Evolutionary conservation across 2,329 filamentous ascomycete species (phyloP).

Genomic region (Alternaria infectoria): DNA sequence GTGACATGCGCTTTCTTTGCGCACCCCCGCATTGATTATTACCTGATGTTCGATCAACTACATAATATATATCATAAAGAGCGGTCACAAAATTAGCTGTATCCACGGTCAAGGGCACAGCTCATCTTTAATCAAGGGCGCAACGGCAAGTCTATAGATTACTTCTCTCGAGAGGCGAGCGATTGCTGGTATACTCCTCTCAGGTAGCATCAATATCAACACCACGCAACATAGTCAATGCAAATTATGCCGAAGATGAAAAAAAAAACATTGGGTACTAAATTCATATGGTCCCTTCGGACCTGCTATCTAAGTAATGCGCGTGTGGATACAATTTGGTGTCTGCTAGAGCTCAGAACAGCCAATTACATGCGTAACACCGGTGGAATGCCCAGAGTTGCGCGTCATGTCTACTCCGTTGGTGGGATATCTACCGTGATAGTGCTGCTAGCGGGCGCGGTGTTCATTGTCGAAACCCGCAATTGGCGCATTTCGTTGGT

Average conservation of each 20-base stretch:
- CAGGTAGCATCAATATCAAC: not conserved
- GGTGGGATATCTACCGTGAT: no score
- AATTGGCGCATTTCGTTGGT: no score
- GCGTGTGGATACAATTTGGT: not conserved
- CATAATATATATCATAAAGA: not conserved
- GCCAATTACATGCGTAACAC: not conserved
- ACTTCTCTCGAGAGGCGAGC: not conserved
- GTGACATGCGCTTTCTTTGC: not conserved
- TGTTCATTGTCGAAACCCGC: no score
- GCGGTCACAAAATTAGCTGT: not conserved
- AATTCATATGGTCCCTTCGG: not conserved
- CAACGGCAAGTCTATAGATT: not conserved
- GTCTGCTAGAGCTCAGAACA: not conserved
- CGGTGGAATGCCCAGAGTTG: not conserved
- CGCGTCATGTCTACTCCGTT: not conserved
- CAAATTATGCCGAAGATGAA: fast-evolving
- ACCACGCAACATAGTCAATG: not conserved
- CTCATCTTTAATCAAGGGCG: not conserved
- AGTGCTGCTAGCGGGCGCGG: no score
- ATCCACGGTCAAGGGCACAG: no score
- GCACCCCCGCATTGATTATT: not conserved
- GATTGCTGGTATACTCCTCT: not conserved
- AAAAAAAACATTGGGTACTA: not conserved
- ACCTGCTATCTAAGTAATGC: not conserved
- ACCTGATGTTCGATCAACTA: not conserved